phyloP scores from a whole-genome alignment of 2,329 filamentous ascomycete genomes.

The Raffaelea deltoideospora region DNA sequence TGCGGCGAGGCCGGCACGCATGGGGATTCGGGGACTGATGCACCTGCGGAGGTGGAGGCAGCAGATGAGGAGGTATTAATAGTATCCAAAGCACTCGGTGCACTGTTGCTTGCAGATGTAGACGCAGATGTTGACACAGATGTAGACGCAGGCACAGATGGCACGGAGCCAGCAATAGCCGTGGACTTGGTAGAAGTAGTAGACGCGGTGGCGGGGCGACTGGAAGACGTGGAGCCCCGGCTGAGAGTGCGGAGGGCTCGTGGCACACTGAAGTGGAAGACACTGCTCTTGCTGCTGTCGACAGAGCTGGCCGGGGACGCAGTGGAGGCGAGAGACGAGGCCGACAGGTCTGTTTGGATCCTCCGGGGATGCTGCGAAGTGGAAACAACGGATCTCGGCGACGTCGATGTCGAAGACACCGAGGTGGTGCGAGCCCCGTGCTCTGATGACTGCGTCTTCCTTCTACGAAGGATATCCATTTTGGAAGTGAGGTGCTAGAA shows the following conservation, averaged over 20 bases:
- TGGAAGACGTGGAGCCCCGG: slow-evolving; percentile 10
- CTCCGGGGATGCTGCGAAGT: not conserved
- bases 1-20: slow-evolving; percentile 2
- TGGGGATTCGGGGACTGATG: slow-evolving; percentile 3
- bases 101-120: too few relatives aligned
- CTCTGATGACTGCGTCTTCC: not conserved
- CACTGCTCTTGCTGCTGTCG: slow-evolving; percentile 11
- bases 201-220: not conserved
- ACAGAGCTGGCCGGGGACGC: slow-evolving; percentile 12
- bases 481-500: not conserved
- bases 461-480: slow-evolving; percentile 4
- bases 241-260: slow-evolving; percentile 12
- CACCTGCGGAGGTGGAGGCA: not conserved
- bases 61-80: not conserved
- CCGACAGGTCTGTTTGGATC: slow-evolving; percentile 8
- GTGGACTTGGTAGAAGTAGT: slow-evolving; percentile 1
- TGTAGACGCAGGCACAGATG: not conserved
- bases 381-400: not conserved
- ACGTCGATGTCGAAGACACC: not conserved
- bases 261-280: slow-evolving; percentile 11
- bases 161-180: not conserved
- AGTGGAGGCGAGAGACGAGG: not conserved
- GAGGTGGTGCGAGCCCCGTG: not conserved
- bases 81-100: too few relatives aligned
- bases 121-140: not conserved